These are phyloP conservation scores for Fagopyrum tataricum DNA, from an alignment of 148 eudicot species.

Conservation along the genomic window DNA sequence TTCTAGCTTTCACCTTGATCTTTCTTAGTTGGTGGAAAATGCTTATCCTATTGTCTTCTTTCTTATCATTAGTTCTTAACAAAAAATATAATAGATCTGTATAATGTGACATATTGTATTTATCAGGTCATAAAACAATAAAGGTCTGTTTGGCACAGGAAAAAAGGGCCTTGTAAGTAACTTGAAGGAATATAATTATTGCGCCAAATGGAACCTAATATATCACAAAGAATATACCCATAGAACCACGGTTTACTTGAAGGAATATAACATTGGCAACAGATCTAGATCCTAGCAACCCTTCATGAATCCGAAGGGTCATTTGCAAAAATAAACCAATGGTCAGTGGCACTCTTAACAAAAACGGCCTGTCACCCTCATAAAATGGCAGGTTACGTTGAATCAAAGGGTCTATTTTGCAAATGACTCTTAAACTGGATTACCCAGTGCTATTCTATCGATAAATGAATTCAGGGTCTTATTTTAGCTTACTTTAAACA, in stretches of 20 bases:
- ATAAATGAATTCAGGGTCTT: not conserved
- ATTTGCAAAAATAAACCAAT: no score
- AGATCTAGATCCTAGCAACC: not conserved
- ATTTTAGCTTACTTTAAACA: slow-evolving; percentile 58
- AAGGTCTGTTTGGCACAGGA: no score
- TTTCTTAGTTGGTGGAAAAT: not conserved
- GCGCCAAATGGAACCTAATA: no score
- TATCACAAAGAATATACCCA: not conserved
- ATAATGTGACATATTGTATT: not conserved
- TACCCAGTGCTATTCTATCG: no score
- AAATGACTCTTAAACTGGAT: no score
- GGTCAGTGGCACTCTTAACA: no score
- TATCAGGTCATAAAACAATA: not conserved
- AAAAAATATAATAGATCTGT: not conserved
- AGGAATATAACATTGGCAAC: not conserved
- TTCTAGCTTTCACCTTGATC: not conserved
- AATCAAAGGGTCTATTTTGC: no score
- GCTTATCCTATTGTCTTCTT: not conserved
- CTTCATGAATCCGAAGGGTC: not conserved
- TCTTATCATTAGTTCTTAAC: not conserved
- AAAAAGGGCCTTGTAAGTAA: no score
- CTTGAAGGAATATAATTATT: no score
- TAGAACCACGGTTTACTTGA: not conserved
- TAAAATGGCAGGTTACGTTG: no score
- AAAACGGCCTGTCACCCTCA: no score